Conservation (phyloP, 305 asterid species). For the Fraxinus nigra region DNA sequence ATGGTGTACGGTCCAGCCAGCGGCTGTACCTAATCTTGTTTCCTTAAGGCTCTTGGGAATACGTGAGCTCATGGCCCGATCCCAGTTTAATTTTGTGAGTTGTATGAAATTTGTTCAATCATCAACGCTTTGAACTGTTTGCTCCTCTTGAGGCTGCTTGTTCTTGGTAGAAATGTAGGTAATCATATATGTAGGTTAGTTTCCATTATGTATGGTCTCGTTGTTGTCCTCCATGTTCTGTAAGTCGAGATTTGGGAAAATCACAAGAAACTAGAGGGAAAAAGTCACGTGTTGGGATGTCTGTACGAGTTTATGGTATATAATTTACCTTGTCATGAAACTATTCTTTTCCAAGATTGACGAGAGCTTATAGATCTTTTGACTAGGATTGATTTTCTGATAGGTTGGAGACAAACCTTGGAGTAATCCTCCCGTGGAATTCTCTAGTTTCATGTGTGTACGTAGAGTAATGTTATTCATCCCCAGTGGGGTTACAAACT, state of each 20-base stretch:
- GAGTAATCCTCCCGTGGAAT: not conserved
- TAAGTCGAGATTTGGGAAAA: not conserved
- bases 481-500: too few species aligned
- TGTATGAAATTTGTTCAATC: not conserved
- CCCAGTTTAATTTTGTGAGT: not conserved
- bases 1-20: not conserved
- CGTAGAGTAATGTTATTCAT: too few species aligned
- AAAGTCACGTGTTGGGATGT: not conserved
- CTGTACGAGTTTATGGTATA: constrained; percentile 20
- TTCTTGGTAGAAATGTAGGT: not conserved
- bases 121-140: not conserved
- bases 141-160: not conserved
- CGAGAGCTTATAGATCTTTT: not conserved
- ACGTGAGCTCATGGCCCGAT: not conserved
- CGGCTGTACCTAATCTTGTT: not conserved
- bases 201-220: not conserved
- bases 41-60: not conserved
- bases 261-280: not conserved
- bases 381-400: not conserved
- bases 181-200: not conserved
- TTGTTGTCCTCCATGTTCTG: not conserved
- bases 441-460: too few species aligned
- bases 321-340: constrained; percentile 7
- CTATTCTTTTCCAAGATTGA: not conserved
- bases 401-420: not conserved